Evolutionary conservation across 345 rosid genomes (phyloP), one percentile per base, ranked within the genome.

Genomic region (Melaleuca alternifolia): DNA sequence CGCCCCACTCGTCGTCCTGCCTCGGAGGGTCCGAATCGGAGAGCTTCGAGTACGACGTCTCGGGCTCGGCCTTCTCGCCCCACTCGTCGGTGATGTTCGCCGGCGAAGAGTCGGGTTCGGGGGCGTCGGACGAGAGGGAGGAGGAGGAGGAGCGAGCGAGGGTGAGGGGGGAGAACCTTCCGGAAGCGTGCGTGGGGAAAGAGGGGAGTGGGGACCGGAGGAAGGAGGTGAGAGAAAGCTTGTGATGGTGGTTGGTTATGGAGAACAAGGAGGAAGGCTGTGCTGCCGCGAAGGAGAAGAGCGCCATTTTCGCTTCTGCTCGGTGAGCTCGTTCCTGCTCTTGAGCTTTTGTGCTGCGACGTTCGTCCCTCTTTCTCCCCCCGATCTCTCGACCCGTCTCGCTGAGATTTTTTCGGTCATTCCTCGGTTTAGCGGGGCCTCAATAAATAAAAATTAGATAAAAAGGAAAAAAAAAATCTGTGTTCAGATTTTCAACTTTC

Each of bases 1-100:
- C 83, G 18, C 88, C 98, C 99, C 98, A 95, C 94, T 97, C 99
- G 84, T 96, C 99, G 50, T 41, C 98, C 85, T 90, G 90, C 89
- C 28, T 87, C 13, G 99, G 94, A 65, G 99, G 98, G 90, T 97
- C 99, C 91, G 93, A 89, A 6, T 93, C 98, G 37, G 93, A 54
- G 79, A 90, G 84, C 86, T 86, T 92, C 84, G 93, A 90, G 61
- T 88, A 83, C 20, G 94, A 87, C 24, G 84, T 23, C 30, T 84
- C 89, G 14, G 90, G 83, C 24, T 71, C 95, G 62, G 92, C 18
- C 87, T 91, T 94, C 83, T 97, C 99, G 0, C 98, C 98, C 99
- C 99, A 96, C 89, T 96, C 98, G 88, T 97, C 99, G 18, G 96
- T 91, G 87, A 93, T 51, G 41, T 50, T 9, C 54, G 89, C 62